phyloP scores from a whole-genome alignment of 1,139 yeast genomes.

The Waltiozyma sp. region DNA sequence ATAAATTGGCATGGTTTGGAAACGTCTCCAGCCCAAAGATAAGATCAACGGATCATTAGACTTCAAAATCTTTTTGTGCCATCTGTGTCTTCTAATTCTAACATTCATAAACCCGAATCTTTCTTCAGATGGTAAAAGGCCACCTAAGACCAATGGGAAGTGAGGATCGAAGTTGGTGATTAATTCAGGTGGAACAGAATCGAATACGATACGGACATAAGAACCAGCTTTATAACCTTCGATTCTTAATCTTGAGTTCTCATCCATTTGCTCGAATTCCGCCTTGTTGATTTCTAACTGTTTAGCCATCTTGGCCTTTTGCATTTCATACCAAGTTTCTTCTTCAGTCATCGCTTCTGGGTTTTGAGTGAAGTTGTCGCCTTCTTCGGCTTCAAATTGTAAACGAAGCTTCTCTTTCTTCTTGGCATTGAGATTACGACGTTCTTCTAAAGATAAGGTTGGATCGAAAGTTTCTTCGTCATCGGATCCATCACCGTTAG shows the following conservation, averaged over 20 bases:
- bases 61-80: conserved; percentile 95
- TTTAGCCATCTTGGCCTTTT: conserved; percentile 93
- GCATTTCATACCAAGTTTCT: conserved; percentile 96
- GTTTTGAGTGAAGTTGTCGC: conserved; percentile 61
- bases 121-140: conserved; percentile 80
- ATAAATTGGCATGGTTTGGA: conserved; percentile 91
- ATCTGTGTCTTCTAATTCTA: conserved; percentile 93
- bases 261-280: conserved; percentile 64
- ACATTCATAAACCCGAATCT: conserved; percentile 90
- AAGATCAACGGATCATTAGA: conserved; percentile 91
- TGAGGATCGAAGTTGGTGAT: conserved; percentile 75
- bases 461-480: conserved; percentile 21
- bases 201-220: conserved; percentile 83
- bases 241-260: conserved; percentile 60
- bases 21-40: conserved; percentile 96
- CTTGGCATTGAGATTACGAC: conserved; percentile 72
- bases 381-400: conserved; percentile 88
- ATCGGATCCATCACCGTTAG: conserved; percentile 26
- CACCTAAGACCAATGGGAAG: conserved; percentile 84
- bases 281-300: conserved; percentile 89
- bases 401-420: conserved; percentile 80
- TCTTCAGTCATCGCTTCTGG: conserved; percentile 51
- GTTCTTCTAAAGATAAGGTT: conserved; percentile 45
- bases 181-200: conserved; percentile 81
- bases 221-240: conserved; percentile 95